phyloP scores from a whole-genome alignment of 345 rosid genomes.

The Nephelium lappaceum region DNA sequence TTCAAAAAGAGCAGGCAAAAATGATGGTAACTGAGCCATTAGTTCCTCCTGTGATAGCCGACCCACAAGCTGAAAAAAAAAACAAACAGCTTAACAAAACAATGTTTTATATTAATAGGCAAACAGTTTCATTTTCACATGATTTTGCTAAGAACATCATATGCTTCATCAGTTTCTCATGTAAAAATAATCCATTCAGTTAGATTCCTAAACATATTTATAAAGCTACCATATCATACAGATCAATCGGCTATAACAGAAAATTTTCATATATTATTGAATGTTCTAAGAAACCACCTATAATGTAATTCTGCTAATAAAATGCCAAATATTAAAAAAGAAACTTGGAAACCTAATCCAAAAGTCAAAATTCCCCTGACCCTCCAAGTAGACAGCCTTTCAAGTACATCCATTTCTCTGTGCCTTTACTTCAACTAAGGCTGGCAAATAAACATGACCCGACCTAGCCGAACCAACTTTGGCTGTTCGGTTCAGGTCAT shows the following conservation, averaged over 20 bases:
- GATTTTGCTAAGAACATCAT: neutral
- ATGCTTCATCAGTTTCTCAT: conserved; percentile 8
- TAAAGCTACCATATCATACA: neutral
- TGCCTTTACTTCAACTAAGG: too few relatives aligned
- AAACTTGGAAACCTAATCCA: neutral
- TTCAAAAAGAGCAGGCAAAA: conserved; percentile 93
- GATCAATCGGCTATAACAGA: neutral
- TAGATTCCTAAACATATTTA: neutral
- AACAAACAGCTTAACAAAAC: conserved; percentile 17
- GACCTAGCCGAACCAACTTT: too few relatives aligned
- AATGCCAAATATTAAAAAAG: neutral
- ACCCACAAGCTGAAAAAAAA: conserved; percentile 75
- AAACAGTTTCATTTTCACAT: neutral
- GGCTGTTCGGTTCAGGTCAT: too few relatives aligned
- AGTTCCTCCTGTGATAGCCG: conserved; percentile 90
- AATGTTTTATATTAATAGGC: neutral
- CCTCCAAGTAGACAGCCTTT: too few relatives aligned
- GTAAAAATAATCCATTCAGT: neutral
- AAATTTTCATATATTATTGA: neutral
- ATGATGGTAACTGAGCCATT: conserved; percentile 78
- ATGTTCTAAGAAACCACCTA: neutral
- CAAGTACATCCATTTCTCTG: too few relatives aligned
- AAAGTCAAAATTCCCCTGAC: too few relatives aligned
- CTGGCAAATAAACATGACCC: too few relatives aligned
- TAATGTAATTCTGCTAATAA: neutral